Evolutionary conservation across 257 asterid species (phyloP).

Genomic region (Cynanchum wilfordii): DNA sequence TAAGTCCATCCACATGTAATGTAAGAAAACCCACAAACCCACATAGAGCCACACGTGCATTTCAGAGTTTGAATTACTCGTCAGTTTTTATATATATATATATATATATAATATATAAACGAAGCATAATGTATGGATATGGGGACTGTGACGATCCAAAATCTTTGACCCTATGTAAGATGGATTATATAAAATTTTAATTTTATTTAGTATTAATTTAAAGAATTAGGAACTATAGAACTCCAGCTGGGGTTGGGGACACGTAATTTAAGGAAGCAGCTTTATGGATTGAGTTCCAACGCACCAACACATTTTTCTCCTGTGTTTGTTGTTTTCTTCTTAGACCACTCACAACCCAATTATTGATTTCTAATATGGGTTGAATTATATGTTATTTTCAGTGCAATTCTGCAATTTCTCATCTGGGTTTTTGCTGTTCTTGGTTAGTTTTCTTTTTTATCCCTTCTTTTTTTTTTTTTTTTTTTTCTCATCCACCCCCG

Average conservation of each 20-base stretch:
- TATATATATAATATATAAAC: not conserved
- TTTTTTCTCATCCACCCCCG: not conserved
- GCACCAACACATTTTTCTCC: slow-evolving; percentile 23
- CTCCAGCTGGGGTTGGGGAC: slow-evolving; percentile 10
- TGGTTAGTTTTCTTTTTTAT: slow-evolving; percentile 32
- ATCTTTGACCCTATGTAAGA: slow-evolving; percentile 13
- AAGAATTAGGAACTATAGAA: not conserved
- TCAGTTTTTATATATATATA: not conserved
- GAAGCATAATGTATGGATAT: not conserved
- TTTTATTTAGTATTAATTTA: not conserved
- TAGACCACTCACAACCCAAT: slow-evolving; percentile 18
- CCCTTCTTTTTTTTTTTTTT: not conserved
- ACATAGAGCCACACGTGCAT: not conserved
- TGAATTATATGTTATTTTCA: slow-evolving; percentile 18
- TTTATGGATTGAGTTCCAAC: slow-evolving; percentile 52
- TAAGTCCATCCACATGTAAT: not conserved
- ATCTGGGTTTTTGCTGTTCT: slow-evolving; percentile 33
- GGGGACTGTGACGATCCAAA: slow-evolving; percentile 10
- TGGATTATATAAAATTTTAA: too few species aligned
- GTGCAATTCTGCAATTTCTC: slow-evolving; percentile 20
- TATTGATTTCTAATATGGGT: slow-evolving; percentile 29
- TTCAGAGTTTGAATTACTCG: not conserved
- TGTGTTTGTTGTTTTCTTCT: slow-evolving; percentile 10
- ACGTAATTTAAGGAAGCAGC: slow-evolving; percentile 34
- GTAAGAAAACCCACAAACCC: not conserved